Conservation (phyloP, 177 flowering plant genomes). For the Vitis hybrid region DNA sequence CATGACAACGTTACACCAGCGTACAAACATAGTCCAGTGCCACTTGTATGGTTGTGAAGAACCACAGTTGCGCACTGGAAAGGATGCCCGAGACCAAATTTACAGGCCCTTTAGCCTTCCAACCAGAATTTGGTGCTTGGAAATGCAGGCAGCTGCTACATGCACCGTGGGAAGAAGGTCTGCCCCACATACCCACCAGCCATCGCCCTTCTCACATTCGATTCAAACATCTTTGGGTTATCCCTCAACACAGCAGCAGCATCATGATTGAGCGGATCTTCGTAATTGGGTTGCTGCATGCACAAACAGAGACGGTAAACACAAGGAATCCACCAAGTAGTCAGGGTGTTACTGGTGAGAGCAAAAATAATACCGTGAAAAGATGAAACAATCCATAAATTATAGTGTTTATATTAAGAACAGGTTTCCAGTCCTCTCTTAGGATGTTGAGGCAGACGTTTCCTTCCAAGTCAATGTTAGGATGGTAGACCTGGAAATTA, state of each 20-base stretch:
- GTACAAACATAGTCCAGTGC: background rate
- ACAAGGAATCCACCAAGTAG: background rate
- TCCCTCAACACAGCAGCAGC: conserved; percentile 92
- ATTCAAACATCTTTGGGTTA: conserved; percentile 75
- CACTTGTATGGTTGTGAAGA: background rate
- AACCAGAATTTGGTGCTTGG: conserved; percentile 5
- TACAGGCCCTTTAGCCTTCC: conserved; percentile 11
- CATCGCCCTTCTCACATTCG: conserved; percentile 89
- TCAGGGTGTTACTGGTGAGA: background rate
- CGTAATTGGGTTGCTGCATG: conserved; percentile 87
- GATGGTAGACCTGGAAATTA: conserved; percentile 61
- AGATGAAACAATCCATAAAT: conserved; percentile 70
- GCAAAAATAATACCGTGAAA: conserved; percentile 51
- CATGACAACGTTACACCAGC: conserved; percentile 9
- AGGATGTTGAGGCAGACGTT: conserved; percentile 73
- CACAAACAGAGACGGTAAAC: background rate
- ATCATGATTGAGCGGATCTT: conserved; percentile 92
- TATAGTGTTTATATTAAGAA: conserved; percentile 63
- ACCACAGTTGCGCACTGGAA: background rate
- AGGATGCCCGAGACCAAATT: conserved; percentile 6
- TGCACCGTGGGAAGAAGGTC: conserved; percentile 71
- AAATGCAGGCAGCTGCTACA: conserved; percentile 29
- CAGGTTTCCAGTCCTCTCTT: conserved; percentile 83
- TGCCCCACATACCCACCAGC: conserved; percentile 88
- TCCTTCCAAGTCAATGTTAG: conserved; percentile 76